Evolutionary conservation across 768 basidiomycete species (phyloP).

Genomic region (Tylopilus intermedius): DNA sequence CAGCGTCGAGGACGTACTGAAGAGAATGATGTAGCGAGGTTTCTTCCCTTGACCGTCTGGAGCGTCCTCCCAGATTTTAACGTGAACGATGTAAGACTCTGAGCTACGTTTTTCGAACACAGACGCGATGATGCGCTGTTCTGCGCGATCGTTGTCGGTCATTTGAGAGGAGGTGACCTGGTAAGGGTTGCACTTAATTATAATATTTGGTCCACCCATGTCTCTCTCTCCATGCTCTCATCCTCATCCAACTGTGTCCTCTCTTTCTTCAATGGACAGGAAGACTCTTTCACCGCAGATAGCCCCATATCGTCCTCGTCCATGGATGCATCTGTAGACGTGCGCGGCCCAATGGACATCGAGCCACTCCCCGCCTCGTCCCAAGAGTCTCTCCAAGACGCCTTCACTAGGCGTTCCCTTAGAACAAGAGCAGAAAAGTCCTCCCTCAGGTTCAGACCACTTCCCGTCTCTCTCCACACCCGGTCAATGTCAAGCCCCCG

Average conservation of each 20-base stretch:
- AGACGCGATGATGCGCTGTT: conserved; percentile 72
- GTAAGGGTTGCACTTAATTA: too few relatives aligned
- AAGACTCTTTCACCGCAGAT: conserved; percentile 28
- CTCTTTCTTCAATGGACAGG: too few relatives aligned
- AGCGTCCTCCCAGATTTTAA: conserved; percentile 93
- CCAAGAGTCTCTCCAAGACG: conserved; percentile 25
- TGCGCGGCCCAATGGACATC: conserved; percentile 20
- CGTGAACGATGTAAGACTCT: conserved; percentile 80
- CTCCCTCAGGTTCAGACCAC: conserved; percentile 23
- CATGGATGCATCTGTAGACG: conserved; percentile 29
- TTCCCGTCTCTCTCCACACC: conserved; percentile 20
- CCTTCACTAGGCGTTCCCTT: conserved; percentile 24
- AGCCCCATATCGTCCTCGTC: conserved; percentile 31
- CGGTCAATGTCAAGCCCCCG: conserved; percentile 24
- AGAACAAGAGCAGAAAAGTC: conserved; percentile 26
- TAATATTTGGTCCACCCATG: too few relatives aligned
- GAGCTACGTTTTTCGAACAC: conserved; percentile 75
- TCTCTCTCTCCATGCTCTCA: too few relatives aligned
- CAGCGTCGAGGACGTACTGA: conserved; percentile 54
- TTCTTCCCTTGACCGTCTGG: conserved; percentile 71
- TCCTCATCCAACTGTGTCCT: conserved; percentile 15
- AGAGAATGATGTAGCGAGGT: conserved; percentile 85
- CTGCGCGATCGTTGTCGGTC: conserved; percentile 46
- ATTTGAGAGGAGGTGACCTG: conserved; percentile 18
- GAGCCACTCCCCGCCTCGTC: conserved; percentile 22